Evolutionary conservation across 768 basidiomycete species (phyloP).

Genomic region (Boletus pseudopeckii): DNA sequence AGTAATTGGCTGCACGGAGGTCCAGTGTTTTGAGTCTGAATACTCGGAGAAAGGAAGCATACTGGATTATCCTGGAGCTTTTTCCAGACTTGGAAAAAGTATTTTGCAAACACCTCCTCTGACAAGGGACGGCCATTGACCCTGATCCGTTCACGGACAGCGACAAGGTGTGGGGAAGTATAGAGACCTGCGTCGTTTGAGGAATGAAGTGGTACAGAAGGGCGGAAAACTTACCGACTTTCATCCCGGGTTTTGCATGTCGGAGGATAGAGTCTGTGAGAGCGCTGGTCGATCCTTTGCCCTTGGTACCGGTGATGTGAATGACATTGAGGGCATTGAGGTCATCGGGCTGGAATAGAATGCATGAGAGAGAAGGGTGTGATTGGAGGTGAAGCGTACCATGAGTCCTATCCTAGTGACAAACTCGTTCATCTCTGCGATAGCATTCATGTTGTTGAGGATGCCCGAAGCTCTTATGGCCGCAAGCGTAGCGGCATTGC

Average conservation of each 20-base stretch:
- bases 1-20: slow-evolving; percentile 40
- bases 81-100: slow-evolving; percentile 97
- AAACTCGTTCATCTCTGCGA: slow-evolving; percentile 90
- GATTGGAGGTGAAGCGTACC: slow-evolving; percentile 42
- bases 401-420: slow-evolving; percentile 80
- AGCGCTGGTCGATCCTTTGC: slow-evolving; percentile 96
- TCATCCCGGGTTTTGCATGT: slow-evolving; percentile 68
- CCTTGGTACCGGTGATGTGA: slow-evolving; percentile 97
- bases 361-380: slow-evolving; percentile 12
- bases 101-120: slow-evolving; percentile 83
- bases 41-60: slow-evolving; percentile 10
- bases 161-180: slow-evolving; percentile 94
- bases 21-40: neutral
- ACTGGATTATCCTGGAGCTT: slow-evolving; percentile 68
- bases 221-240: slow-evolving; percentile 58
- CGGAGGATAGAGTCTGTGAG: slow-evolving; percentile 86
- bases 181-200: slow-evolving; percentile 65
- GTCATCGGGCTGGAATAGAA: slow-evolving; percentile 58
- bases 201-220: neutral
- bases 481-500: slow-evolving; percentile 90
- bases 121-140: slow-evolving; percentile 88
- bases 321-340: slow-evolving; percentile 88
- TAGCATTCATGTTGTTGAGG: slow-evolving; percentile 51
- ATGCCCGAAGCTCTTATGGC: slow-evolving; percentile 72
- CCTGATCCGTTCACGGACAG: slow-evolving; percentile 92